These are phyloP conservation scores for Paramyrothecium sp. DNA, from an alignment of 2,329 filamentous ascomycete species.

Conservation along the genomic window DNA sequence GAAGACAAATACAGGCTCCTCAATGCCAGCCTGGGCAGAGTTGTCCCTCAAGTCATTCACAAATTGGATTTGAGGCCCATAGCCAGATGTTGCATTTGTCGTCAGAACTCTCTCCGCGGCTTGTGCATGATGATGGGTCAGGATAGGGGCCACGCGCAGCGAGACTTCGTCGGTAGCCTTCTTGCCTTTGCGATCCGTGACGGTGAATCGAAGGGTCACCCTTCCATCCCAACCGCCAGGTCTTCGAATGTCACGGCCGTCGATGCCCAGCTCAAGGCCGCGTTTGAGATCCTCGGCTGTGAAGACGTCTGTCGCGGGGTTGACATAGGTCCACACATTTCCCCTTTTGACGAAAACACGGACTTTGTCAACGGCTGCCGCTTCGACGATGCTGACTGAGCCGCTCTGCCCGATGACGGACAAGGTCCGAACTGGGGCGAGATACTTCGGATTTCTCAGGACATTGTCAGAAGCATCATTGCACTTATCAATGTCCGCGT, in stretches of 20 bases:
- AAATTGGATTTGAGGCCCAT: constrained; percentile 3
- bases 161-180: constrained; percentile 22
- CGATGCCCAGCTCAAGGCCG: constrained; percentile 31
- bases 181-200: constrained; percentile 16
- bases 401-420: constrained; percentile 18
- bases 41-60: constrained; percentile 2
- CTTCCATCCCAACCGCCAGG: constrained; percentile 22
- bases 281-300: constrained; percentile 19
- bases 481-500: constrained; percentile 20
- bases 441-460: constrained; percentile 23
- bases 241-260: constrained; percentile 26
- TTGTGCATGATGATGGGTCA: constrained; percentile 34
- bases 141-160: constrained; percentile 31
- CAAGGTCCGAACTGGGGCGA: constrained; percentile 28
- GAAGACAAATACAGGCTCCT: constrained; percentile 7
- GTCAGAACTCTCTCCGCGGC: constrained; percentile 16
- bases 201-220: constrained; percentile 25
- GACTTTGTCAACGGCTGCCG: constrained; percentile 15
- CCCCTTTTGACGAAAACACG: constrained; percentile 22
- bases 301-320: constrained; percentile 20
- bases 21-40: neutral
- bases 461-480: constrained; percentile 33
- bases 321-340: constrained; percentile 21
- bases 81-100: neutral
- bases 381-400: constrained; percentile 7